Conservation (phyloP, 495 filamentous ascomycete species). For the Letharia columbiana region DNA sequence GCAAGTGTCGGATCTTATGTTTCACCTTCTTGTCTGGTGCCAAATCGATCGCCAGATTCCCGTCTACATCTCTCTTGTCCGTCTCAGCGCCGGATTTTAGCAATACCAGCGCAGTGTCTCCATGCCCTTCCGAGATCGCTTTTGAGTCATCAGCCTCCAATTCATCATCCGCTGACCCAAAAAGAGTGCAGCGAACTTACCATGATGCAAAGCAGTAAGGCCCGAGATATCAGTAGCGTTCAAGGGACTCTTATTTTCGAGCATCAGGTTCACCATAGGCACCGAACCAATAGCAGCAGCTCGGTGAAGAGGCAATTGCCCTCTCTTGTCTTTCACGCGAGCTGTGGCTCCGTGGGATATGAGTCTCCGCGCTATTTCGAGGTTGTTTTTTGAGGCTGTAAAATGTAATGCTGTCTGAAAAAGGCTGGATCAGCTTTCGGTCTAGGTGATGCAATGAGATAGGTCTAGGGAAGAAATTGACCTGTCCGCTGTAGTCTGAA, state of each 20-base stretch:
- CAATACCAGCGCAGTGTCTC: slow-evolving; percentile 73
- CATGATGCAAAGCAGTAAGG: slow-evolving; percentile 86
- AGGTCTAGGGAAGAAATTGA: neutral
- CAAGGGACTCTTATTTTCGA: slow-evolving; percentile 67
- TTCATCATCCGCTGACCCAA: neutral
- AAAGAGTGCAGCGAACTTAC: slow-evolving; percentile 14
- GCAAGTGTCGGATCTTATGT: neutral
- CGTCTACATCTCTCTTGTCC: slow-evolving; percentile 68
- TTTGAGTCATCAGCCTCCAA: neutral
- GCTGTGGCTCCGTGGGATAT: slow-evolving; percentile 68
- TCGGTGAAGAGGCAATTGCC: slow-evolving; percentile 80
- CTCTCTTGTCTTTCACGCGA: slow-evolving; percentile 74
- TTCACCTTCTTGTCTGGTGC: slow-evolving; percentile 72
- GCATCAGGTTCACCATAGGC: slow-evolving; percentile 71
- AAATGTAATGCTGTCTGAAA: slow-evolving; percentile 82
- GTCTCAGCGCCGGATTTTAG: slow-evolving; percentile 78
- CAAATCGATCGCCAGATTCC: slow-evolving; percentile 64
- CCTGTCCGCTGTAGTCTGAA: slow-evolving; percentile 12
- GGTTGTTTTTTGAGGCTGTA: slow-evolving; percentile 76
- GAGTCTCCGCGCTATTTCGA: slow-evolving; percentile 71
- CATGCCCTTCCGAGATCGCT: slow-evolving; percentile 82
- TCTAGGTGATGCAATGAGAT: neutral
- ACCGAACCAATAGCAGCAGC: slow-evolving; percentile 83
- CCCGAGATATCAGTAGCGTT: slow-evolving; percentile 82
- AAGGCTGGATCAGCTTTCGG: neutral